Evolutionary conservation across 192 early-diverging fungal species (phyloP), one percentile per base, ranked within the genome.

Genomic region (Backusella psychrophila): DNA sequence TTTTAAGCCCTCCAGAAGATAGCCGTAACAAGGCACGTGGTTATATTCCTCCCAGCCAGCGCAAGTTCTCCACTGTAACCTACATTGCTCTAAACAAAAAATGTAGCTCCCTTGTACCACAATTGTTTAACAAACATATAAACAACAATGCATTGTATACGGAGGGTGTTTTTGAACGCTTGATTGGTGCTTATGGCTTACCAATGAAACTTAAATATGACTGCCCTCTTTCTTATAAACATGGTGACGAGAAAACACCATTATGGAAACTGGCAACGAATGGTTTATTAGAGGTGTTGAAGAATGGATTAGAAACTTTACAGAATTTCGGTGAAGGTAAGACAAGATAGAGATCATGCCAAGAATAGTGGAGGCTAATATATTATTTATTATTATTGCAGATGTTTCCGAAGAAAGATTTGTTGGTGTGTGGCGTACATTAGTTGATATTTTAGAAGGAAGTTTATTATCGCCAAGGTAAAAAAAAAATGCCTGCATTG

Each of bases 61-160:
- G 76, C 44, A 77, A 80, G 29, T 81, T 78, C 71, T 75, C 81
- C 0, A 80, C 78, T 3, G 82, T 90, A 21, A 96, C 94, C 0
- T 96, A 91, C 75, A 93, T 96, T 85, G 89, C 91, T 0, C 78
- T 96, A 4, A 88, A 90, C 52, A 94, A 94, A 71, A 88, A 80
- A 21, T 86, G 83, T 15, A 87, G 93, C 72, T 77, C 82, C 26
- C 73, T 82, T 19, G 85, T 93, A 14, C 83, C 86, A 1, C 80
- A 81, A 67, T 44, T 90, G 17, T 90, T 93, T 59, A 88, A 89
- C 15, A 79, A 77, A 11, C 87, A 89, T 80, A 81, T 83, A 14
- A 70, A 77, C 0, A 76, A 86, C 29, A 72, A 80, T 17, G 83
- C 74, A 12, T 67, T 96, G 1, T 95, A 89, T 71, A 80, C 80